Conservation (phyloP, 164 flowering plant genomes). For the Protea cynaroides region DNA sequence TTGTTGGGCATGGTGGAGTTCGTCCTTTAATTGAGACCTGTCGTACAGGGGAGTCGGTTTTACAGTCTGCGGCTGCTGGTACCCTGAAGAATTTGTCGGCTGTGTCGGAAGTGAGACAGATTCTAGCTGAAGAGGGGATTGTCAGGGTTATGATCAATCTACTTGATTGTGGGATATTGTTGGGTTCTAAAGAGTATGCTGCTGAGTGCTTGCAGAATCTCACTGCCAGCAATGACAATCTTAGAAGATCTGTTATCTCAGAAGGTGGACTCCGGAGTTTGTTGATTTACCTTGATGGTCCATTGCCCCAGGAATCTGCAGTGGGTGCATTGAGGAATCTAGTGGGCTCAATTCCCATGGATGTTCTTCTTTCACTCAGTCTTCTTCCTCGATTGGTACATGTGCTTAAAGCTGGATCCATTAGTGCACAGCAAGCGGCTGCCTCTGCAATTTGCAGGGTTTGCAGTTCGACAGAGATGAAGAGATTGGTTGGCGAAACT, state of each 20-base stretch:
- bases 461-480: slow-evolving; percentile 58
- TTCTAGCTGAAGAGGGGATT: slow-evolving; percentile 75
- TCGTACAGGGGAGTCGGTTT: slow-evolving; percentile 59
- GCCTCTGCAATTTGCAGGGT: slow-evolving; percentile 61
- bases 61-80: slow-evolving; percentile 74
- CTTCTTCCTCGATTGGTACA: slow-evolving; percentile 66
- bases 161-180: slow-evolving; percentile 61
- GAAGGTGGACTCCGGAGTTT: slow-evolving; percentile 75
- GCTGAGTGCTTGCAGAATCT: slow-evolving; percentile 88
- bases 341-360: slow-evolving; percentile 46
- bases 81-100: slow-evolving; percentile 75
- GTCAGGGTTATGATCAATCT: slow-evolving; percentile 61
- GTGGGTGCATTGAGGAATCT: slow-evolving; percentile 79
- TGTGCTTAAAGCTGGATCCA: slow-evolving; percentile 70
- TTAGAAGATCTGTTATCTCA: slow-evolving; percentile 43
- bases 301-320: slow-evolving; percentile 82
- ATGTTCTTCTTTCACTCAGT: slow-evolving; percentile 41
- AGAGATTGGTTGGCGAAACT: slow-evolving; percentile 58
- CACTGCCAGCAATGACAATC: slow-evolving; percentile 55
- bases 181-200: slow-evolving; percentile 81
- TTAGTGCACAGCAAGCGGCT: slow-evolving; percentile 80
- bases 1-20: slow-evolving; percentile 85
- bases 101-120: slow-evolving; percentile 72
- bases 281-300: slow-evolving; percentile 65
- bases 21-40: slow-evolving; percentile 73